Conservation (phyloP, 2,329 filamentous ascomycete genomes). For the Metarhizium anisopliae region DNA sequence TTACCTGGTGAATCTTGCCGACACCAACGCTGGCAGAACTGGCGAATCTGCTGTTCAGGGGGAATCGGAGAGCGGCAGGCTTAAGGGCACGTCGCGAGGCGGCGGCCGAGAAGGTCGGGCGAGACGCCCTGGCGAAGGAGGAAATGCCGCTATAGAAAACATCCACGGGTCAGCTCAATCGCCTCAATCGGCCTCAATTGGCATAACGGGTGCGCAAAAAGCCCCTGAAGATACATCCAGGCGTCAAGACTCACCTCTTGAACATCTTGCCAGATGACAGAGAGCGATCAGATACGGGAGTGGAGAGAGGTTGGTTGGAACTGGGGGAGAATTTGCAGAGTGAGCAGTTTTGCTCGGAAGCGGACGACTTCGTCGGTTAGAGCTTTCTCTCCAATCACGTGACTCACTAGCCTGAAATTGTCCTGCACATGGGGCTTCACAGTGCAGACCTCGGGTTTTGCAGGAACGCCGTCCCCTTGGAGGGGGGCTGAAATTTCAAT, state of each 20-base stretch:
- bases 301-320: slow-evolving; percentile 46
- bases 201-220: slow-evolving; percentile 12
- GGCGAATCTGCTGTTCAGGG: slow-evolving; percentile 49
- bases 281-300: slow-evolving; percentile 53
- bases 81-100: slow-evolving; percentile 48
- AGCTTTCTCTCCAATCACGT: slow-evolving; percentile 34
- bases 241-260: slow-evolving; percentile 58
- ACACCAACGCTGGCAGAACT: slow-evolving; percentile 49
- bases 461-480: not conserved
- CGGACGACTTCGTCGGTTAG: slow-evolving; percentile 33
- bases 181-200: slow-evolving; percentile 45
- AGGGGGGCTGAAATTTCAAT: no score
- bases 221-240: slow-evolving; percentile 18
- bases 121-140: slow-evolving; percentile 53
- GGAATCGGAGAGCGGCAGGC: slow-evolving; percentile 46
- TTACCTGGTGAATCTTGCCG: slow-evolving; percentile 63
- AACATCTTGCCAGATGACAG: slow-evolving; percentile 69
- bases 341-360: slow-evolving; percentile 40
- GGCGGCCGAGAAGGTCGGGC: slow-evolving; percentile 50
- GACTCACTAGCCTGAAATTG: slow-evolving; percentile 21
- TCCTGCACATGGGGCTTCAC: not conserved
- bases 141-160: slow-evolving; percentile 51
- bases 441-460: slow-evolving; percentile 5
- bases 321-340: slow-evolving; percentile 39
- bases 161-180: slow-evolving; percentile 33